Evolutionary conservation across 1,284 basidiomycete species (phyloP).

Genomic region (Rhodotorula sp.): DNA sequence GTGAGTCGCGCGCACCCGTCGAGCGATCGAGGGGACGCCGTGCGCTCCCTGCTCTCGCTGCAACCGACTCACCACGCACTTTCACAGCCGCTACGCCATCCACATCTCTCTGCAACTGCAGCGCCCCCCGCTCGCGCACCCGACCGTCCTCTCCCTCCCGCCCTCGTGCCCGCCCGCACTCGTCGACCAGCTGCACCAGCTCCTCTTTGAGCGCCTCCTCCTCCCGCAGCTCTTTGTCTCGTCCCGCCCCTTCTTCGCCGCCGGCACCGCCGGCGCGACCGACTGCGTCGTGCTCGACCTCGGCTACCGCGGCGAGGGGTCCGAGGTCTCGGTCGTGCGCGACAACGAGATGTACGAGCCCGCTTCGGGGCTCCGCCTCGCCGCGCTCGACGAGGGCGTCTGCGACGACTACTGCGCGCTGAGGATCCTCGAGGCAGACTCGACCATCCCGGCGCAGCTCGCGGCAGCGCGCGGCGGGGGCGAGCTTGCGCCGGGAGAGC

Average conservation of each 20-base stretch:
- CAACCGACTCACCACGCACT: constrained; percentile 8
- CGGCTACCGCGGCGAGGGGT: constrained; percentile 62
- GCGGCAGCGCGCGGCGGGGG: not conserved
- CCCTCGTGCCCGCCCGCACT: constrained; percentile 70
- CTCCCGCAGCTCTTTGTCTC: constrained; percentile 80
- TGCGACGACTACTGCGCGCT: constrained; percentile 74
- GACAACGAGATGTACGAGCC: constrained; percentile 71
- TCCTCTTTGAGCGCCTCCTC: constrained; percentile 96
- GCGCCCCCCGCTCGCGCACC: constrained; percentile 82
- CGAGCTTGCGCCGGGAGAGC: constrained; percentile 17
- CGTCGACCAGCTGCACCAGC: constrained; percentile 74
- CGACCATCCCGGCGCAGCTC: constrained; percentile 5
- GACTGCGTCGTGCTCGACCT: constrained; percentile 81
- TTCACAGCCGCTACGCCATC: constrained; percentile 76
- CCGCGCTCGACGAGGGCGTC: constrained; percentile 68
- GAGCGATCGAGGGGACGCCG: not conserved
- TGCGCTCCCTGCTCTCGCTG: not conserved
- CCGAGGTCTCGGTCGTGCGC: constrained; percentile 75
- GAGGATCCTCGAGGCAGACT: constrained; percentile 49
- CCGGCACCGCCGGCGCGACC: constrained; percentile 73
- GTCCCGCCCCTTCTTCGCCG: constrained; percentile 69
- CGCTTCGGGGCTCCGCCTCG: constrained; percentile 58
- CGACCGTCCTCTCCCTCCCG: constrained; percentile 72
- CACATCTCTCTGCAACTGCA: constrained; percentile 74
- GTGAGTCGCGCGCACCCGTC: constrained; percentile 56